These are phyloP conservation scores for Blastobotrys persicus DNA, from an alignment of 1,139 yeast species.

Conservation along the genomic window DNA sequence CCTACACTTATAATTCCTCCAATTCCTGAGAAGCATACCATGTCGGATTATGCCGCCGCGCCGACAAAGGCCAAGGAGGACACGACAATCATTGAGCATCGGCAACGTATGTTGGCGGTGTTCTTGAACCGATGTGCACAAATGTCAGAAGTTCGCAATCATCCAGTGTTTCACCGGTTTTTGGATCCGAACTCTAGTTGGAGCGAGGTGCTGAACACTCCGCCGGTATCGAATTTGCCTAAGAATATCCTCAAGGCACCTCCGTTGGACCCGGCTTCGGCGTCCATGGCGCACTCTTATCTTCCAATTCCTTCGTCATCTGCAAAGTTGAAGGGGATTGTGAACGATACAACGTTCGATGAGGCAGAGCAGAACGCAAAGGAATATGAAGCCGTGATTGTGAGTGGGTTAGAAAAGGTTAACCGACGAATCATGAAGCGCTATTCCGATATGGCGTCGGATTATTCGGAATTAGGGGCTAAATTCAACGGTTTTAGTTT, in stretches of 20 bases:
- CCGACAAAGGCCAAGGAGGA: slow-evolving; percentile 61
- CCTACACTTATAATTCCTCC: slow-evolving; percentile 89
- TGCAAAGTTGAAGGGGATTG: slow-evolving; percentile 33
- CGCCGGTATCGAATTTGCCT: slow-evolving; percentile 57
- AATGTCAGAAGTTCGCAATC: slow-evolving; percentile 54
- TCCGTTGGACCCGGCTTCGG: slow-evolving; percentile 52
- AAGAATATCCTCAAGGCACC: slow-evolving; percentile 54
- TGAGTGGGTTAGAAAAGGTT: slow-evolving; percentile 58
- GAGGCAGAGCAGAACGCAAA: slow-evolving; percentile 50
- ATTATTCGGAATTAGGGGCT: slow-evolving; percentile 68
- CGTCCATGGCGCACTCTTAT: slow-evolving; percentile 56
- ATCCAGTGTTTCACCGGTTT: slow-evolving; percentile 69
- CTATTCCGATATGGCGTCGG: slow-evolving; percentile 61
- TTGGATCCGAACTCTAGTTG: slow-evolving; percentile 84
- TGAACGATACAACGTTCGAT: slow-evolving; percentile 41
- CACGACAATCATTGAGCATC: slow-evolving; percentile 49
- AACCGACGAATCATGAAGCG: slow-evolving; percentile 65
- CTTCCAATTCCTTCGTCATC: slow-evolving; percentile 62
- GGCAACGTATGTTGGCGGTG: slow-evolving; percentile 74
- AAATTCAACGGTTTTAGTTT: slow-evolving; percentile 72
- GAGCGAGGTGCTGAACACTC: slow-evolving; percentile 54
- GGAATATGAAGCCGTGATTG: slow-evolving; percentile 55
- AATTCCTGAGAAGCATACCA: slow-evolving; percentile 86
- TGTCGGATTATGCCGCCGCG: slow-evolving; percentile 49
- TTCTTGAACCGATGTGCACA: slow-evolving; percentile 74